Conservation (phyloP, 495 filamentous ascomycete genomes). For the Xylaria intraflava region DNA sequence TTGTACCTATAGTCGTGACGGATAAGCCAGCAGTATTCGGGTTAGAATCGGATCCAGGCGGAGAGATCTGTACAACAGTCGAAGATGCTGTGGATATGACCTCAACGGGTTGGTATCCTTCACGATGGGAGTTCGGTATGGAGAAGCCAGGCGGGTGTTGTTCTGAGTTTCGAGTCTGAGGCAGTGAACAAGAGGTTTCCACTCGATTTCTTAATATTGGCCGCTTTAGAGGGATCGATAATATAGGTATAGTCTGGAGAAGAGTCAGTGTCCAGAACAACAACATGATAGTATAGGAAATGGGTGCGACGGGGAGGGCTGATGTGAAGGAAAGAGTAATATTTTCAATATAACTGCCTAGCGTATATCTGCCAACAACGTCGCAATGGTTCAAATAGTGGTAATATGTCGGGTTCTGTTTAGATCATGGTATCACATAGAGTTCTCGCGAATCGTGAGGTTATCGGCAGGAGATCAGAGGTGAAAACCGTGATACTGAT, state of each 20-base stretch:
- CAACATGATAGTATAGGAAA: slow-evolving; percentile 14
- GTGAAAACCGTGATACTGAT: slow-evolving; percentile 10
- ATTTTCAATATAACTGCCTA: slow-evolving; percentile 2
- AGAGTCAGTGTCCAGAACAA: slow-evolving; percentile 21
- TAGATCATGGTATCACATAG: not conserved
- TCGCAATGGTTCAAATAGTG: not conserved
- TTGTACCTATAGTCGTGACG: slow-evolving; percentile 4
- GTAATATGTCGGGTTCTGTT: not conserved
- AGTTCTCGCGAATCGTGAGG: not conserved
- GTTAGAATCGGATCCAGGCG: slow-evolving; percentile 21
- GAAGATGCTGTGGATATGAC: slow-evolving; percentile 10
- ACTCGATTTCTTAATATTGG: not conserved
- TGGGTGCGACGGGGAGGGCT: not conserved
- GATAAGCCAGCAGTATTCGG: slow-evolving; percentile 23
- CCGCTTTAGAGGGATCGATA: slow-evolving; percentile 10
- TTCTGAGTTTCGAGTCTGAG: slow-evolving; percentile 1
- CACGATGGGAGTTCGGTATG: slow-evolving; percentile 9
- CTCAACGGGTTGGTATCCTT: slow-evolving; percentile 11
- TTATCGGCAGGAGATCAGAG: not conserved
- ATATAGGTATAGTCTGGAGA: slow-evolving; percentile 15
- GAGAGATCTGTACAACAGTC: slow-evolving; percentile 2
- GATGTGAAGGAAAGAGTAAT: not conserved
- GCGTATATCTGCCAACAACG: not conserved
- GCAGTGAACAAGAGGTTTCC: not conserved
- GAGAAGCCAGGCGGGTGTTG: not conserved